Conservation (phyloP, 805 yeast genomes). For the Hanseniaspora jakobsenii region DNA sequence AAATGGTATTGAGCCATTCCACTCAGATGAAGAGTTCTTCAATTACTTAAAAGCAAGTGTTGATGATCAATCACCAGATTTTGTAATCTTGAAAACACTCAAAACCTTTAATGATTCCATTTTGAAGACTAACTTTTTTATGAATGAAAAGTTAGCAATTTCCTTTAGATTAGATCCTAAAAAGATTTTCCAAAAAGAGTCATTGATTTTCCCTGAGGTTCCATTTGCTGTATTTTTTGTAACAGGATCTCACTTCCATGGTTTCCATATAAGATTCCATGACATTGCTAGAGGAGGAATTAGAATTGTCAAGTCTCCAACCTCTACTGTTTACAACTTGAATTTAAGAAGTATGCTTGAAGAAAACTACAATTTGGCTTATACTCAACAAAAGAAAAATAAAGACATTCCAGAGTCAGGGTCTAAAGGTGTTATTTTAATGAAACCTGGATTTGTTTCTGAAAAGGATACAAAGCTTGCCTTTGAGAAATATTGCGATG, state of each 20-base stretch:
- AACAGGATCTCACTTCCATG: constrained; percentile 93
- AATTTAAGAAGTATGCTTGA: constrained; percentile 85
- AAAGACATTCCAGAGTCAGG: constrained; percentile 99
- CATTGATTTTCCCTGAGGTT: constrained; percentile 38
- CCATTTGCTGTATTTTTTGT: constrained; percentile 92
- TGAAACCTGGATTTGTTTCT: constrained; percentile 57
- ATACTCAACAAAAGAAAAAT: constrained; percentile 91
- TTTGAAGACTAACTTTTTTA: constrained; percentile 85
- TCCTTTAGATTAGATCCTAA: constrained; percentile 83
- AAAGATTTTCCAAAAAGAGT: constrained; percentile 54
- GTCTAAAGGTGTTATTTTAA: constrained; percentile 87
- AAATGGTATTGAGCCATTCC: constrained; percentile 56
- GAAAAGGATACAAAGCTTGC: constrained; percentile 73
- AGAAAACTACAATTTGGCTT: constrained; percentile 90
- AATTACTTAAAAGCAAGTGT: constrained; percentile 52
- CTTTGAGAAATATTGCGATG: constrained; percentile 84
- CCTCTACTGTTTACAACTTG: constrained; percentile 69
- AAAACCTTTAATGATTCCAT: constrained; percentile 75
- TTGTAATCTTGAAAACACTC: constrained; percentile 68
- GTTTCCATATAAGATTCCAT: constrained; percentile 92
- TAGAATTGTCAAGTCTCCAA: constrained; percentile 80
- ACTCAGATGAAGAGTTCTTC: constrained; percentile 63
- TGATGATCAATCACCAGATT: constrained; percentile 66
- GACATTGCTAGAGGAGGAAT: constrained; percentile 98
- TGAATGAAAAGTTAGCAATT: constrained; percentile 87